phyloP scores from a whole-genome alignment of 2,329 filamentous ascomycete genomes.

The Hortaea sp. region DNA sequence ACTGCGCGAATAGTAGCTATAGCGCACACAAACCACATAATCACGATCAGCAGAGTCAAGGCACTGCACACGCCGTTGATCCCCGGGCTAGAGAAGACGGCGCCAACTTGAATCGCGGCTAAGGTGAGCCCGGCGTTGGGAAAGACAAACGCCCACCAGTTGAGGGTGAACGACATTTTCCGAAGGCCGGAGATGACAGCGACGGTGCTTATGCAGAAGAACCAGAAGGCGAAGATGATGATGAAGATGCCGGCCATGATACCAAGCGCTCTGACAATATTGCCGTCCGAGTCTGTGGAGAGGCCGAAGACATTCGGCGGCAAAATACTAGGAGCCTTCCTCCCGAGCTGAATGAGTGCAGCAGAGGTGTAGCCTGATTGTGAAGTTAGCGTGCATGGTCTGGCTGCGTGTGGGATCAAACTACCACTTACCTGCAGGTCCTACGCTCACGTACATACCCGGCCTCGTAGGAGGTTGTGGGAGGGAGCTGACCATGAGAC shows the following conservation, averaged over 20 bases:
- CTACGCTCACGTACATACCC: slow-evolving; percentile 45
- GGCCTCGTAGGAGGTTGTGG: slow-evolving; percentile 33
- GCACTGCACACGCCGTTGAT: slow-evolving; percentile 46
- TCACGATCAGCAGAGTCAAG: slow-evolving; percentile 46
- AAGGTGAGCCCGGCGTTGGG: slow-evolving; percentile 55
- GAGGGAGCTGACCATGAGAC: slow-evolving; percentile 33
- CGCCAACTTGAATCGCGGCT: slow-evolving; percentile 48
- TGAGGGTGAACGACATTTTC: slow-evolving; percentile 39
- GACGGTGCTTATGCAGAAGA: slow-evolving; percentile 36
- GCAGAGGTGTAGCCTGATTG: slow-evolving; percentile 31
- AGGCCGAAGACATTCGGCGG: slow-evolving; percentile 25
- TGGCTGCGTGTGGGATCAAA: background rate
- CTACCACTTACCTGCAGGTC: slow-evolving; percentile 25
- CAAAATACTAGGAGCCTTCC: slow-evolving; percentile 28
- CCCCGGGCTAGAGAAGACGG: slow-evolving; percentile 41
- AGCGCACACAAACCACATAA: slow-evolving; percentile 46
- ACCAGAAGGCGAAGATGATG: slow-evolving; percentile 42
- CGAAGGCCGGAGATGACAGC: slow-evolving; percentile 28
- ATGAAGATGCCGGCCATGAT: slow-evolving; percentile 36
- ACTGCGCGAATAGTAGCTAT: slow-evolving; percentile 42
- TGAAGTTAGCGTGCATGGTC: background rate
- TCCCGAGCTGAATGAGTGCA: slow-evolving; percentile 39
- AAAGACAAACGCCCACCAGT: slow-evolving; percentile 58
- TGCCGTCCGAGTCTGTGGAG: slow-evolving; percentile 23
- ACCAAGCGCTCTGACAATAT: slow-evolving; percentile 32